Evolutionary conservation across 2,329 filamentous ascomycete species (phyloP).

Genomic region (Eutypa lata): DNA sequence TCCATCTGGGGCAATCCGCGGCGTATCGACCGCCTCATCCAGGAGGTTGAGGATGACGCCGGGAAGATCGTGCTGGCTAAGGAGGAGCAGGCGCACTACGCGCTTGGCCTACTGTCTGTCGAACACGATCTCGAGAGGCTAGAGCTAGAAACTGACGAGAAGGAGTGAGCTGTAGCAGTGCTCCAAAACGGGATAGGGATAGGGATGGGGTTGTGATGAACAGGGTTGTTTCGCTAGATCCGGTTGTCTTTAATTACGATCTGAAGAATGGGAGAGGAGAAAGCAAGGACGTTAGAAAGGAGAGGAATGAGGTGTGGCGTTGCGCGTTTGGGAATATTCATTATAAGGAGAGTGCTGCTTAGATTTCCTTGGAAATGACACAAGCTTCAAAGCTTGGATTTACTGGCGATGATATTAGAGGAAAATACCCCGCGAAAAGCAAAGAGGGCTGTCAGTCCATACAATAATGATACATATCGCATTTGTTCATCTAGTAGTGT

Average conservation of each 20-base stretch:
- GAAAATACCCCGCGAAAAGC: not conserved
- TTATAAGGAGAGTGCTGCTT: not conserved
- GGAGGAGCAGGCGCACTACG: conserved; percentile 66
- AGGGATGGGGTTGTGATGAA: not conserved
- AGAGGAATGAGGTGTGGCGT: too few species aligned
- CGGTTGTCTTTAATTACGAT: not conserved
- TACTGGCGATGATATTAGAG: not conserved
- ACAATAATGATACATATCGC: not conserved
- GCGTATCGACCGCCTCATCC: conserved; percentile 50
- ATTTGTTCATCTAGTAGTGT: not conserved
- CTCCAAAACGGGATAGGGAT: not conserved
- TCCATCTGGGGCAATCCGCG: conserved; percentile 48
- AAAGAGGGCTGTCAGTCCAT: not conserved
- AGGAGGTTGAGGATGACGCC: conserved; percentile 40
- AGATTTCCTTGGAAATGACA: not conserved
- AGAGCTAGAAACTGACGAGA: conserved; percentile 46
- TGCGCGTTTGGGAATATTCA: too few species aligned
- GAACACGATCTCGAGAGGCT: conserved; percentile 70
- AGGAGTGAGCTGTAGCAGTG: conserved; percentile 1
- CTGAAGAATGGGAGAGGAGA: not conserved
- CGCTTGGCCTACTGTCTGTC: conserved; percentile 74
- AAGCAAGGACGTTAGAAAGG: not conserved
- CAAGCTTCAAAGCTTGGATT: not conserved
- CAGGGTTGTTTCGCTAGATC: too few species aligned
- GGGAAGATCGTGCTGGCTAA: conserved; percentile 56